Base-by-base conservation (phyloP, 805 yeast species). In the Diddensiella caesifluorescens region DNA sequence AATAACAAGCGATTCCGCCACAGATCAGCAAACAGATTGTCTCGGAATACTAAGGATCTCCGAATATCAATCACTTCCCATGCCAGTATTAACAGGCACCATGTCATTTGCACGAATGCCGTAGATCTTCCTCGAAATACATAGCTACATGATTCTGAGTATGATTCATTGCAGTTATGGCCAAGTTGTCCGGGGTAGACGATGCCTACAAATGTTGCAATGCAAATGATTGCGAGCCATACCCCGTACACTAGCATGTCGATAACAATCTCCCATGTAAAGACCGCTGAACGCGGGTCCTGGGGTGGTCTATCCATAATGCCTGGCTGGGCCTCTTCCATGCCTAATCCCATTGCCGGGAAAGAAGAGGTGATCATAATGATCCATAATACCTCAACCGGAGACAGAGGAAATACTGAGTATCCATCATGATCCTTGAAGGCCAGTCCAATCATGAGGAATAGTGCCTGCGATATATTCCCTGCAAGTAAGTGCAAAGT, bases 301-400 rank as follows among this genome's bases (percentile, higher is more conserved):
- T 75, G 77, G 33, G 89, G 89, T 22, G 81, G 79, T 48, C 70
- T 68, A 28, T 73, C 70, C 77, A 81, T 77, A 31, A 79, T 63
- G 54, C 78, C 86, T 27, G 75, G 74, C 47, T 71, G 68, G 0
- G 86, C 86, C 45, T 65, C 67, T 59, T 82, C 86, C 42, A 78
- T 69, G 39, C 87, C 87, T 41, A 82, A 71, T 21, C 90, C 89
- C 85, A 83, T 81, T 16, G 89, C 89, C 33, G 90, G 90, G 70
- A 82, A 80, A 52, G 87, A 80, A 1, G 88, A 79, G 1, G 90
- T 82, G 31, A 81, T 75, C 56, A 83, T 86, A 55, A 83, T 74
- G 53, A 83, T 76, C 89, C 89, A 83, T 51, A 83, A 66, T 5
- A 80, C 87, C 62, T 83, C 87, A 45, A 83, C 85, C 5, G 90